Percentiles rank a stretch among this genome's conserved stretches.
Evolutionary conservation across 2,329 filamentous ascomycete genomes (phyloP).

Genomic region (Cercospora brassicicola): DNA sequence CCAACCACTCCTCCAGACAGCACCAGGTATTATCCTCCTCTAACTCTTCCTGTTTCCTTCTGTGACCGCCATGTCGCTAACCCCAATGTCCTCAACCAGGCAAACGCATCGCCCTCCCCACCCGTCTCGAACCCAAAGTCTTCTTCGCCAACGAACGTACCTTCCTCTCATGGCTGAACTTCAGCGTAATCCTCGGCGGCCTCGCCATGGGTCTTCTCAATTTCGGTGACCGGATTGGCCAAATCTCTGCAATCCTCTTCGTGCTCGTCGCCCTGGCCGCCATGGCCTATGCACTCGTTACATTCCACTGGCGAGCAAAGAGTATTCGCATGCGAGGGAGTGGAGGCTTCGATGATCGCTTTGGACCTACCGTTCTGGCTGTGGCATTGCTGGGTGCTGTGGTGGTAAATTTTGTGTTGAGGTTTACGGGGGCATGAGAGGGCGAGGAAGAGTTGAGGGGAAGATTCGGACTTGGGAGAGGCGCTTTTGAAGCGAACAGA

Average conservation of each 20-base stretch:
- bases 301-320: slow-evolving; percentile 95
- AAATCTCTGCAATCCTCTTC: slow-evolving; percentile 91
- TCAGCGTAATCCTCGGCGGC: slow-evolving; percentile 96
- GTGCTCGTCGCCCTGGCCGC: slow-evolving; percentile 90
- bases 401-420: slow-evolving; percentile 91
- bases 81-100: slow-evolving; percentile 53
- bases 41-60: background rate
- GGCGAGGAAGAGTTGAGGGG: background rate
- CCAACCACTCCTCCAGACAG: slow-evolving; percentile 91
- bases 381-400: slow-evolving; percentile 83
- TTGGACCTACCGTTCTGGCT: slow-evolving; percentile 87
- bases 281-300: slow-evolving; percentile 92
- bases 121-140: slow-evolving; percentile 97
- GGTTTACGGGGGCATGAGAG: slow-evolving; percentile 51
- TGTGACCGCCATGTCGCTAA: background rate
- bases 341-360: slow-evolving; percentile 93
- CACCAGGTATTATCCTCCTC: slow-evolving; percentile 65
- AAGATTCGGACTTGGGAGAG: background rate
- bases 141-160: slow-evolving; percentile 99
- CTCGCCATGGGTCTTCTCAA: slow-evolving; percentile 96
- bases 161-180: slow-evolving; percentile 99
- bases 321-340: slow-evolving; percentile 89
- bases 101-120: slow-evolving; percentile 97
- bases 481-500: background rate
- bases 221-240: slow-evolving; percentile 87